Evolutionary conservation across 1,139 yeast genomes (phyloP).

Genomic region (Pichia sp.): DNA sequence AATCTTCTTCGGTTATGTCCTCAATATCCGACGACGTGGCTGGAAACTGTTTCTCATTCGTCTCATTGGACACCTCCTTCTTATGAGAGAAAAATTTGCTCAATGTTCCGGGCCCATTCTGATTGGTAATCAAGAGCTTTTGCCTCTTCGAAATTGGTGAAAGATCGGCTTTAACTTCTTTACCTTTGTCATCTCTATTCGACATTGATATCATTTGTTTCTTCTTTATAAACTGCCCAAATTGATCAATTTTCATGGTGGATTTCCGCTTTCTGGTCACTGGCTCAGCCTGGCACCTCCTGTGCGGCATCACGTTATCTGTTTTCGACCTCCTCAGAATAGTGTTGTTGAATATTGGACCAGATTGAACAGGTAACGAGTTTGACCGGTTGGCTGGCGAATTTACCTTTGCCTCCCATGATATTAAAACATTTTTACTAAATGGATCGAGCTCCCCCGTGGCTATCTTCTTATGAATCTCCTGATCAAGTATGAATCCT

Average conservation of each 20-base stretch:
- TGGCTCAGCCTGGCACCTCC: slow-evolving; percentile 5
- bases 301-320: neutral
- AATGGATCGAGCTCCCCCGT: slow-evolving; percentile 65
- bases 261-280: slow-evolving; percentile 13
- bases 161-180: neutral
- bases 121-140: slow-evolving; percentile 20
- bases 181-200: neutral
- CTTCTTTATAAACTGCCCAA: slow-evolving; percentile 8
- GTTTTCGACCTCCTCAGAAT: slow-evolving; percentile 4
- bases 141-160: slow-evolving; percentile 28
- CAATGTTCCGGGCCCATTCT: slow-evolving; percentile 10
- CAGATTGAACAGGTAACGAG: slow-evolving; percentile 1
- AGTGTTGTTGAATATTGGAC: neutral
- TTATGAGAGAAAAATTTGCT: slow-evolving; percentile 18
- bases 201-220: slow-evolving; percentile 1
- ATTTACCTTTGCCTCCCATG: slow-evolving; percentile 37
- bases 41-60: slow-evolving; percentile 6
- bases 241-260: slow-evolving; percentile 11
- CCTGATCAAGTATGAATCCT: slow-evolving; percentile 49
- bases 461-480: slow-evolving; percentile 54
- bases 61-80: neutral
- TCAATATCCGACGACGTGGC: slow-evolving; percentile 19
- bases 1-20: slow-evolving; percentile 16
- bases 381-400: neutral
- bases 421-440: slow-evolving; percentile 43